A percentile compares a stretch with the other conserved stretches of the same genome.
phyloP scores from a whole-genome alignment of 257 asterid genomes.

The Salvia hispanica region DNA sequence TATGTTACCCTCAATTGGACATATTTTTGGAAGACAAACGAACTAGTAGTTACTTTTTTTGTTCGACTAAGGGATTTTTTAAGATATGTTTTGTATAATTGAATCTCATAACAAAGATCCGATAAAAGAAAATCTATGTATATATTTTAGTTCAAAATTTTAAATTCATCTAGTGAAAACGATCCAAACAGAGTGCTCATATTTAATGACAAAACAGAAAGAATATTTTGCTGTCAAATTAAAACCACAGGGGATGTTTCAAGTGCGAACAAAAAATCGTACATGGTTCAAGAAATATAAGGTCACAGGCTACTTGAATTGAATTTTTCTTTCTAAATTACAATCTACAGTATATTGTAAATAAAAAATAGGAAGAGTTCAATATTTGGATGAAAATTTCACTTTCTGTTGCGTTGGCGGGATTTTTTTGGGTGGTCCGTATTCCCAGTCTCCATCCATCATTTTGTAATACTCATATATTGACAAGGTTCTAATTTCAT shows the following conservation, averaged over 20 bases:
- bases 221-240: not conserved
- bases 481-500: not conserved
- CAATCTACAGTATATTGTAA: not conserved
- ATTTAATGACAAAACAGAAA: not conserved
- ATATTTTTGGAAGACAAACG: no score
- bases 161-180: not conserved
- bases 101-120: no score
- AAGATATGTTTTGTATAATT: no score
- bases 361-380: not conserved
- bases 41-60: no score
- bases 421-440: constrained; percentile 25
- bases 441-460: not conserved
- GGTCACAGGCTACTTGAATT: constrained; percentile 13
- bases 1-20: no score
- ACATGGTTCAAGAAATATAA: constrained; percentile 2
- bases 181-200: not conserved
- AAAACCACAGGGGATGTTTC: not conserved
- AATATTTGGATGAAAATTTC: constrained; percentile 13
- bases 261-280: constrained; percentile 7
- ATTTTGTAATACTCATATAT: not conserved
- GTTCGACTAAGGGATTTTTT: no score
- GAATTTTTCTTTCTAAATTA: not conserved
- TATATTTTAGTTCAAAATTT: no score
- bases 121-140: no score
- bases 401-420: constrained; percentile 32